These are phyloP conservation scores for Evernia prunastri DNA, from an alignment of 495 filamentous ascomycete species.

Conservation along the genomic window DNA sequence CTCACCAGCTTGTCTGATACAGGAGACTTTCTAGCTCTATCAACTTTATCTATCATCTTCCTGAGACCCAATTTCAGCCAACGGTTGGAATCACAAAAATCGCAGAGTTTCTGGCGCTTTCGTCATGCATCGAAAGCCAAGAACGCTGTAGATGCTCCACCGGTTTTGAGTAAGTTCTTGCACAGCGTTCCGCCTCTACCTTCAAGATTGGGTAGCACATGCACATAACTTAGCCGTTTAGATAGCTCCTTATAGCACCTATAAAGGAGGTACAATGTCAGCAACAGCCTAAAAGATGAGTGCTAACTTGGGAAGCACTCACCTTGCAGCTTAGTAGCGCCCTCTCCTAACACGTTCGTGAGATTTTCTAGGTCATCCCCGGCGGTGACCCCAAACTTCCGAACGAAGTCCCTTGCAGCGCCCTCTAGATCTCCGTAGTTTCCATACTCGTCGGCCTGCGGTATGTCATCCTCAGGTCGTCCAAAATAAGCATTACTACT, in stretches of 20 bases:
- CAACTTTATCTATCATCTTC: not conserved
- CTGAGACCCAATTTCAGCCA: not conserved
- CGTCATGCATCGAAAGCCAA: not conserved
- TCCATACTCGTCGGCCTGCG: constrained; percentile 50
- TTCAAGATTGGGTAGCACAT: not conserved
- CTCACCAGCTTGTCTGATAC: not conserved
- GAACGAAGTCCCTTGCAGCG: constrained; percentile 90
- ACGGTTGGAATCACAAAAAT: not conserved
- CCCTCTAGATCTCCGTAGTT: constrained; percentile 78
- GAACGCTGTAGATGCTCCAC: not conserved
- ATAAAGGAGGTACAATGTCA: constrained; percentile 17
- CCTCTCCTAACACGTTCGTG: constrained; percentile 73
- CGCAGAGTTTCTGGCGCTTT: not conserved
- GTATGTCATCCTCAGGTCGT: constrained; percentile 65
- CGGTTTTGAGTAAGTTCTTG: not conserved
- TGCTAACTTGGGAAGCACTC: constrained; percentile 17
- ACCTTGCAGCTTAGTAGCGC: constrained; percentile 75
- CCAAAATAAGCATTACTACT: constrained; percentile 97
- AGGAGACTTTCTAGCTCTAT: not conserved
- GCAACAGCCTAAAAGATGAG: not conserved
- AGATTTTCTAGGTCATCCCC: constrained; percentile 92
- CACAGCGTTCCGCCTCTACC: not conserved
- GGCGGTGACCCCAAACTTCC: constrained; percentile 89
- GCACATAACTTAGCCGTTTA: constrained; percentile 50
- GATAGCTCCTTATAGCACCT: constrained; percentile 75